Evolutionary conservation across 148 eudicot species (phyloP), one percentile per base, ranked within the genome.

Genomic region (Persicaria tinctoria): DNA sequence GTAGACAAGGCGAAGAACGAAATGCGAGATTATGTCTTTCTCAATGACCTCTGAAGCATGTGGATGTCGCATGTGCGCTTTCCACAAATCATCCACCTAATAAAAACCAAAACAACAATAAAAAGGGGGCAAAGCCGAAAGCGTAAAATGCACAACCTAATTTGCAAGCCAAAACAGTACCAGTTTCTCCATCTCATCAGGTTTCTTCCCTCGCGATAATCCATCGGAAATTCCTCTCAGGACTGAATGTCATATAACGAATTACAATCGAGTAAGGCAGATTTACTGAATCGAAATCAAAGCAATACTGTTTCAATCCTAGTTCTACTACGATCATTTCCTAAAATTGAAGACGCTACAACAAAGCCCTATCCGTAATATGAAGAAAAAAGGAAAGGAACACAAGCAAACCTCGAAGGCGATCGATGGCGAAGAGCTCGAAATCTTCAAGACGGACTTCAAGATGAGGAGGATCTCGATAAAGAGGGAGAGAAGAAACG

Each of bases 21-120:
- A 92, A 78, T 95, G 99, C 10, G 99, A 95, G 73, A 92, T 92
- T 68, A 89, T 81, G 54, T 92, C 99, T 85, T 95, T 95, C 83
- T 95, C 86, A 20, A 75, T 72, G 41, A 62, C 74, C 79, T 92
- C 90, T n/a, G 94, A 83, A 79, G 92, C 80, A 4, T 80, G 84
- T 55, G 90, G 82, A 78, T 87, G 96, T 76, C 85, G 78, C 97
- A 92, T 92, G 63, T 89, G 77, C 50, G 83, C 56, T 77, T 85
- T 89, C 99, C 85, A 88, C 46, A 92, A 78, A 76, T 89, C 88
- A 0, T 8, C 51, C 41, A 87, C 92, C 97, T 90, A 80, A 47
- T 53, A 44, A 66, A 66, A 66, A 66, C 47, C 47, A 66, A 41
- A 38, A 44, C 13, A 41, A 41, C 12, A 3, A 66, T 3, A 0